Evolutionary conservation across 1,139 yeast genomes (phyloP), one percentile per base, ranked within the genome.

Genomic region (Kodamaea sp.): DNA sequence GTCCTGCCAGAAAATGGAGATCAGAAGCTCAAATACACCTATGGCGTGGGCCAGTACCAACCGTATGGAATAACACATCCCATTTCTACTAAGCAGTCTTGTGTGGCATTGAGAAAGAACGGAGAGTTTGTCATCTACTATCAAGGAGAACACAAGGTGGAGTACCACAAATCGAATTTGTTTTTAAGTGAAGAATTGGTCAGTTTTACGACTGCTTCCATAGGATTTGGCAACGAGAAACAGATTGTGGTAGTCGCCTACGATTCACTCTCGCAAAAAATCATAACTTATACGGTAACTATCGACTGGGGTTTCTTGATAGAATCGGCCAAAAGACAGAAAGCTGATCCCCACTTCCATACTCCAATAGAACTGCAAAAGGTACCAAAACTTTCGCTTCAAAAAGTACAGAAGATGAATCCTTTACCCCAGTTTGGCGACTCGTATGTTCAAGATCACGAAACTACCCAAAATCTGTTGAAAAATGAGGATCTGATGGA

Each of bases 51-150:
- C 29, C 89, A 80, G 50, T 67, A 68, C 41, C 76, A 71, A 42
- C 73, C 87, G 0, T 63, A 66, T 37, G 88, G 89, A 1, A 75
- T 82, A 0, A 63, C 78, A 39, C 94, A 86, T 52, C 95, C 95
- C 0, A 61, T 78, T 11, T 59, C 73, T 5, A 72, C 83, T 5
- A 83, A 82, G 46, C 86, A 84, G 46, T 94, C 92, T 1, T 80
- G 89, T 49, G 59, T 85, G 22, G 79, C 79, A 0, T 61, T 87
- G 22, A 68, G 94, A 28, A 69, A 72, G 37, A 77, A 80, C 46
- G 95, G 95, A 1, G 66, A 69, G 32, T 53, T 85, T 23, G 61
- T 75, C 26, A 53, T 80, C 24, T 78, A 78, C 57, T 78, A 75
- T 50, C 88, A 81, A 50, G 78, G 80, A 12, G 82, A 76, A 42